Evolutionary conservation across 148 eudicot genomes (phyloP), one percentile per base, ranked within the genome.

Genomic region (Vaccinium darrowii): DNA sequence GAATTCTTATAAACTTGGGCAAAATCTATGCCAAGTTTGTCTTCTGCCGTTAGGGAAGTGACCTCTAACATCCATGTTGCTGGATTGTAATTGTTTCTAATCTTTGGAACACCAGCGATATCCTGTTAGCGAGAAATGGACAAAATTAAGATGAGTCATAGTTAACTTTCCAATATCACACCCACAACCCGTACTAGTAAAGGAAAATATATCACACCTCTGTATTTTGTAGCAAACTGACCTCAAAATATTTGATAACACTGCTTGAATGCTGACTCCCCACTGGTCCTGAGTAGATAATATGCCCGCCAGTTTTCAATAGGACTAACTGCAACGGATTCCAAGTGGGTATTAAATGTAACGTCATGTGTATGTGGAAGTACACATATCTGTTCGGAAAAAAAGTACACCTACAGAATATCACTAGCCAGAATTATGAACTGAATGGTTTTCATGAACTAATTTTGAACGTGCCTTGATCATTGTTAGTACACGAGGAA

Each of bases 11-110:
- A 95, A 80, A 88, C 79, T 84, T 92, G 82, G 18, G 92, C 91
- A 81, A 95, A 93, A 86, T 94, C 96, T 82, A 90, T 71, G 30
- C 91, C 92, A 81, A 93, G 87, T 72, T 90, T 89, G 78, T 86
- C 85, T 92, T 95, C 98, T 84, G 92, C 65, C 56, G 97, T 93
- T 80, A 90, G 71, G 36, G 98, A 94, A 85, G 94, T 93, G 87
- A 94, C 92, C 83, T 95, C 98, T 79, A 94, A 82, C 92, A 92
- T 92, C 98, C 98, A 95, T 72, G 98, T 94, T 51, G 98, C 95
- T 74, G 98, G 98, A 85, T 95, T 95, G 88, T 91, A 91, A 36
- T 92, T 91, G 84, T 89, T 85, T 91, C 36, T 89, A 52, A 93
- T 93, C 88, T 87, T 92, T 60, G 92, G 91, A 67, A 95, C 95